Evolutionary conservation across 257 asterid species (phyloP).

Genomic region (Przewalskia tangutica): DNA sequence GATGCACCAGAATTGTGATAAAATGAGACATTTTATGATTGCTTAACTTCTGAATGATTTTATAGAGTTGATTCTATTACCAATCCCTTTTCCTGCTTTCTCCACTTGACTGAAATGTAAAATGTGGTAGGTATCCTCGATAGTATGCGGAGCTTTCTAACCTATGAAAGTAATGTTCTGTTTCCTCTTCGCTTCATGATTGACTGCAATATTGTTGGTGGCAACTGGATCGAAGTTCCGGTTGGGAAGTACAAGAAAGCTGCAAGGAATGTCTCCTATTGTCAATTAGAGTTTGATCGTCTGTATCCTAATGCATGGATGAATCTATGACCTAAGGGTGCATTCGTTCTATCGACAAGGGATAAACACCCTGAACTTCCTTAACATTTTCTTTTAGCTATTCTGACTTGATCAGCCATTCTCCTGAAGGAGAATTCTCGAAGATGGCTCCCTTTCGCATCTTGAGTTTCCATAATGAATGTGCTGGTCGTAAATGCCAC

Average conservation of each 20-base stretch:
- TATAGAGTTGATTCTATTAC: conserved; percentile 9
- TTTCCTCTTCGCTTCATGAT: conserved; percentile 99
- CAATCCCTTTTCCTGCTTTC: background rate
- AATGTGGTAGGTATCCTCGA: conserved; percentile 77
- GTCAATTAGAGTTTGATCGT: conserved; percentile 88
- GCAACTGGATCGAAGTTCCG: conserved; percentile 94
- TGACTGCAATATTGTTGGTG: conserved; percentile 89
- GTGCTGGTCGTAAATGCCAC: conserved; percentile 97
- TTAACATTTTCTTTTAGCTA: conserved; percentile 40
- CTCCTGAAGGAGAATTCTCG: conserved; percentile 88
- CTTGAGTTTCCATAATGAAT: conserved; percentile 93
- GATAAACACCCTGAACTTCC: conserved; percentile 13
- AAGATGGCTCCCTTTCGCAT: conserved; percentile 99
- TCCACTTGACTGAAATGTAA: background rate
- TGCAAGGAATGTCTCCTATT: conserved; percentile 47
- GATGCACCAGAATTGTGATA: background rate
- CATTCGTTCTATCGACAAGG: background rate
- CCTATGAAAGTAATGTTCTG: conserved; percentile 91
- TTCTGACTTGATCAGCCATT: conserved; percentile 82
- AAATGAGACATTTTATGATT: background rate
- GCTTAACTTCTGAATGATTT: background rate
- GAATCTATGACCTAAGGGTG: background rate
- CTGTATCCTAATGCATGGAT: conserved; percentile 59
- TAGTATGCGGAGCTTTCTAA: conserved; percentile 71
- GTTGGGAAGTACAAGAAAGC: conserved; percentile 65